Evolutionary conservation across 257 asterid genomes (phyloP).

Genomic region (Galeopsis tetrahit): DNA sequence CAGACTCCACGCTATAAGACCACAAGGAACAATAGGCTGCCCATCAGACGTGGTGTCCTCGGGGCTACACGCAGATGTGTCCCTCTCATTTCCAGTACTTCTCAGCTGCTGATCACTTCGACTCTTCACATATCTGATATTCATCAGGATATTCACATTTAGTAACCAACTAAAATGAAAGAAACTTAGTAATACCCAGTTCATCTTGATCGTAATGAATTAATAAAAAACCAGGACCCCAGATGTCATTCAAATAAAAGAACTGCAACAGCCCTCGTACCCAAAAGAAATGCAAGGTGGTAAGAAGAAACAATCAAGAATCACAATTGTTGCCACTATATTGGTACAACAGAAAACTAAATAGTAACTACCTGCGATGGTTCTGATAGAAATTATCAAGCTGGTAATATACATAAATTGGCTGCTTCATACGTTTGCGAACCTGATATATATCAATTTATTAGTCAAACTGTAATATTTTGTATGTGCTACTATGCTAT

Average conservation of each 20-base stretch:
- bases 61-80: slow-evolving; percentile 69
- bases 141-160: slow-evolving; percentile 10
- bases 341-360: slow-evolving; percentile 20
- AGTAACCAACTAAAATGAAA: slow-evolving; percentile 1
- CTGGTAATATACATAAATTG: slow-evolving; percentile 68
- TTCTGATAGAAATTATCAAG: slow-evolving; percentile 71
- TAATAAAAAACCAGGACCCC: background rate
- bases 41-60: slow-evolving; percentile 56
- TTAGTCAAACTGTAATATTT: slow-evolving; percentile 27
- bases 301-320: background rate
- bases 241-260: slow-evolving; percentile 21
- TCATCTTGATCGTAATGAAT: background rate
- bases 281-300: slow-evolving; percentile 11
- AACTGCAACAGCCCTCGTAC: slow-evolving; percentile 5
- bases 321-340: slow-evolving; percentile 2
- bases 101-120: slow-evolving; percentile 93
- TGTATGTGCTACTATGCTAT: background rate
- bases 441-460: slow-evolving; percentile 43
- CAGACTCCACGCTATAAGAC: slow-evolving; percentile 98
- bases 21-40: slow-evolving; percentile 86
- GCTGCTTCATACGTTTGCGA: slow-evolving; percentile 53
- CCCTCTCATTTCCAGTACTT: slow-evolving; percentile 38
- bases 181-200: background rate
- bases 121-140: slow-evolving; percentile 84
- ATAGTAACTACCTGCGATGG: slow-evolving; percentile 67